Percentiles rank a stretch among this genome's conserved stretches.
Conservation (phyloP, 169 alveolate genomes). For the Plasmodium gallinaceum region DNA sequence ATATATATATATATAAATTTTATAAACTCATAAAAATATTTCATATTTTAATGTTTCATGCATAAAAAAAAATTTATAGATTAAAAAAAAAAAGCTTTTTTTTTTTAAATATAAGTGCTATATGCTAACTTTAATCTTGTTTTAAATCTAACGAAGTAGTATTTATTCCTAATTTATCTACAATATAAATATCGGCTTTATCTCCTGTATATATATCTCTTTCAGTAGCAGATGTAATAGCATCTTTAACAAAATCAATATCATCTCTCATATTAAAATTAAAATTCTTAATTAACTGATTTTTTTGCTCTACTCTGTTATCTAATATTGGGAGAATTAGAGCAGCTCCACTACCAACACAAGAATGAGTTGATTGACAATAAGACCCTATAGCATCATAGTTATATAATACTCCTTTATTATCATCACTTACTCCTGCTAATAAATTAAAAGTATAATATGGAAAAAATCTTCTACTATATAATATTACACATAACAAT, state of each 20-base stretch:
- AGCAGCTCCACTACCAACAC: constrained; percentile 93
- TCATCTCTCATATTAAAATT: constrained; percentile 80
- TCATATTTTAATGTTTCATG: too few species aligned
- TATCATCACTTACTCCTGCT: constrained; percentile 89
- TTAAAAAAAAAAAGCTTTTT: too few species aligned
- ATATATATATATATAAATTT: too few species aligned
- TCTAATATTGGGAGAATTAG: constrained; percentile 93
- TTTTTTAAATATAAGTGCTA: too few species aligned
- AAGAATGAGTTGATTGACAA: constrained; percentile 89
- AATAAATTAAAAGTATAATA: constrained; percentile 93
- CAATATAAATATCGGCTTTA: constrained; percentile 83
- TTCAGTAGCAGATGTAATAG: constrained; percentile 93
- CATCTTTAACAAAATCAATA: constrained; percentile 92
- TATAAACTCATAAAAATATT: too few species aligned
- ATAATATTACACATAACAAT: constrained; percentile 92
- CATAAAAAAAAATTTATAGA: too few species aligned
- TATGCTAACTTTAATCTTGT: constrained; percentile 45
- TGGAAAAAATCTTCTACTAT: constrained; percentile 95
- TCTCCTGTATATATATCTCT: constrained; percentile 96
- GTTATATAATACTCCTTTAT: constrained; percentile 90
- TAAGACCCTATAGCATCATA: constrained; percentile 96
- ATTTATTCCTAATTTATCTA: constrained; percentile 80
- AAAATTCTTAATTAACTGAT: constrained; percentile 80
- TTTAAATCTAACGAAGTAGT: constrained; percentile 67
- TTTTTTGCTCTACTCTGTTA: constrained; percentile 84